Percentiles rank a stretch among this genome's conserved stretches.
phyloP scores from a whole-genome alignment of 2,329 filamentous ascomycete species.

The Dichotomopilus funicola region DNA sequence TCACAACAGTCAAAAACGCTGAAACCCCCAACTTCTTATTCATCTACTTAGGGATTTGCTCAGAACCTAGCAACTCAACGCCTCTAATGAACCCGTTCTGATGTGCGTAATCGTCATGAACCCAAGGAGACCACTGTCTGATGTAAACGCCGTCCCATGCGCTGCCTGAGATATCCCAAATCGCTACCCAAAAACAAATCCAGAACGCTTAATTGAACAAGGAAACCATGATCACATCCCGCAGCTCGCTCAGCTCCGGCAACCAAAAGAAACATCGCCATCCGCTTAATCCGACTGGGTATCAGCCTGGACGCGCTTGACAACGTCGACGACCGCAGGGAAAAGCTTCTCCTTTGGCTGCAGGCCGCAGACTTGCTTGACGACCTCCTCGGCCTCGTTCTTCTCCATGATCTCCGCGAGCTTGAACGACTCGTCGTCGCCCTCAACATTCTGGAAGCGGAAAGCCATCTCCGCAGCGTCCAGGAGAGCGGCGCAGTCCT shows the following conservation, averaged over 20 bases:
- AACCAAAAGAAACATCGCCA: too few species aligned
- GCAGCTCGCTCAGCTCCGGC: too few species aligned
- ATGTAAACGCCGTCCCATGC: slow-evolving; percentile 12
- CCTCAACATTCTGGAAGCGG: slow-evolving; percentile 90
- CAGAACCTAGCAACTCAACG: not conserved
- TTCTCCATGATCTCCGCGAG: slow-evolving; percentile 79
- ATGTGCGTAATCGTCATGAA: slow-evolving; percentile 1
- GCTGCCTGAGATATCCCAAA: not conserved
- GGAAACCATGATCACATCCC: not conserved
- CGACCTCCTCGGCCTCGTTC: slow-evolving; percentile 65
- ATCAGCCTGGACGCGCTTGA: slow-evolving; percentile 76
- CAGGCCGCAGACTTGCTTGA: slow-evolving; percentile 75
- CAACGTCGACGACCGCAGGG: slow-evolving; percentile 65
- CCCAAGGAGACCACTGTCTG: slow-evolving; percentile 1
- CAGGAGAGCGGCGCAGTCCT: slow-evolving; percentile 67
- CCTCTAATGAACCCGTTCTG: slow-evolving; percentile 6
- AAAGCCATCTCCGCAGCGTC: slow-evolving; percentile 86
- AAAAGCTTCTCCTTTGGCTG: slow-evolving; percentile 72
- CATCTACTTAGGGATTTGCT: not conserved
- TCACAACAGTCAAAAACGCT: too few species aligned
- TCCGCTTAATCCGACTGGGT: slow-evolving; percentile 24
- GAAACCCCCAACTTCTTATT: not conserved
- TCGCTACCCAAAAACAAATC: not conserved
- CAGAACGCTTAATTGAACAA: slow-evolving; percentile 5
- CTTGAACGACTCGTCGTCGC: slow-evolving; percentile 81